phyloP scores from a whole-genome alignment of 805 yeast genomes.

The Metschnikowia dekortorum region DNA sequence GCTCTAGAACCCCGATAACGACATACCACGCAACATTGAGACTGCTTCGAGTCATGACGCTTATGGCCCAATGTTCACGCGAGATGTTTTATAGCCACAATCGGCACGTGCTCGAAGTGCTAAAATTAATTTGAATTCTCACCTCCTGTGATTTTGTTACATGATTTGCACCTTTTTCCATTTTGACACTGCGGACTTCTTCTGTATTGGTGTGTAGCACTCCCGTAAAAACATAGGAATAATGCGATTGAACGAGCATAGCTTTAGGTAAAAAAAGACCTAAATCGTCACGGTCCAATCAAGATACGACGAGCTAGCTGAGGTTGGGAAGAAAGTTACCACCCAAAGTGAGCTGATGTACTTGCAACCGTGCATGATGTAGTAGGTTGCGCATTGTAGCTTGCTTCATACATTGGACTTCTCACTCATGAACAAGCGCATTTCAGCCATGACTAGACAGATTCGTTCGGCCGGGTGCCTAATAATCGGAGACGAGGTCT shows the following conservation, averaged over 20 bases:
- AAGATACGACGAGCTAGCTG: too few species aligned
- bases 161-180: too few species aligned
- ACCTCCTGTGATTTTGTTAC: not conserved
- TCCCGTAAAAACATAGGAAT: too few species aligned
- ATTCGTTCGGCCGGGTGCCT: constrained; percentile 45
- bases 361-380: not conserved
- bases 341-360: not conserved
- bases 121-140: not conserved
- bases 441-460: constrained; percentile 13
- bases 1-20: not conserved
- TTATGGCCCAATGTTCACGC: not conserved
- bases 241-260: too few species aligned
- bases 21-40: not conserved
- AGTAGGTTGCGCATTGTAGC: not conserved
- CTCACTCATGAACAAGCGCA: constrained; percentile 6
- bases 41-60: not conserved
- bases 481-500: constrained; percentile 83
- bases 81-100: too few species aligned
- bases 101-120: too few species aligned
- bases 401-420: not conserved
- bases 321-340: too few species aligned
- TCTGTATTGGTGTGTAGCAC: too few species aligned
- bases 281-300: too few species aligned
- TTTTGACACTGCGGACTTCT: too few species aligned
- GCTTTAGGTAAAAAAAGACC: too few species aligned